Evolutionary conservation across 805 yeast genomes (phyloP).

Genomic region (Ogataea angusta): DNA sequence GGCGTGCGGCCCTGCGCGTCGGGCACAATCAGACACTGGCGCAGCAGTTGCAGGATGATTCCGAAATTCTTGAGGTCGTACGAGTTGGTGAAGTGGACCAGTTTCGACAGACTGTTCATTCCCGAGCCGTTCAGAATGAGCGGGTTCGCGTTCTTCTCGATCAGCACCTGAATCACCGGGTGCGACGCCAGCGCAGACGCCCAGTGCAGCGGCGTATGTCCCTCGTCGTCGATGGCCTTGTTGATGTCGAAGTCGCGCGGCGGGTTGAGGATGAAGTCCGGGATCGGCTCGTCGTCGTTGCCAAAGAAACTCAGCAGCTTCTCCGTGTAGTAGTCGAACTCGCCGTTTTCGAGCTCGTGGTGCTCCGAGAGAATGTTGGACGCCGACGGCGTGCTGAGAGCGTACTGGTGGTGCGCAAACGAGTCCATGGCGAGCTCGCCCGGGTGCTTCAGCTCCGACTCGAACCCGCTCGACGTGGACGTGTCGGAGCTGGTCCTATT

Average conservation of each 20-base stretch:
- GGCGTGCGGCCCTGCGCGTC: constrained; percentile 73
- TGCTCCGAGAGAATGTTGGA: constrained; percentile 11
- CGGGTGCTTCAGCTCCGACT: constrained; percentile 16
- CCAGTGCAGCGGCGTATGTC: constrained; percentile 83
- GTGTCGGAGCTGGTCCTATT: constrained; percentile 29
- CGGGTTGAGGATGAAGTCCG: constrained; percentile 45
- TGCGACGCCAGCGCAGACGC: constrained; percentile 75
- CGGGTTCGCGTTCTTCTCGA: constrained; percentile 61
- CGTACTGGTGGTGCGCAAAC: constrained; percentile 12
- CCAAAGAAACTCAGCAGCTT: constrained; percentile 50
- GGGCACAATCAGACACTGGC: constrained; percentile 65
- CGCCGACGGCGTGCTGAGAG: constrained; percentile 14
- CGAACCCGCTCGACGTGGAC: constrained; percentile 25
- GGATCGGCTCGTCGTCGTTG: constrained; percentile 40
- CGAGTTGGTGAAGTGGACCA: constrained; percentile 70
- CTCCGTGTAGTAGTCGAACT: constrained; percentile 39
- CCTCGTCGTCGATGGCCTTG: constrained; percentile 72
- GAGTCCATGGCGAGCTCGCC: constrained; percentile 18
- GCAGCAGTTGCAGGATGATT: constrained; percentile 55
- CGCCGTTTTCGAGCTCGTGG: constrained; percentile 27
- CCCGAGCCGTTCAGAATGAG: constrained; percentile 52
- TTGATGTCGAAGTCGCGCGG: constrained; percentile 64
- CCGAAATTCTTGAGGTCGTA: constrained; percentile 60
- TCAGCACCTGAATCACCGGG: constrained; percentile 53
- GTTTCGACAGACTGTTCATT: constrained; percentile 65